These are phyloP conservation scores for Crithidia brevicula DNA, from an alignment of 208 protist species.

Conservation along the genomic window DNA sequence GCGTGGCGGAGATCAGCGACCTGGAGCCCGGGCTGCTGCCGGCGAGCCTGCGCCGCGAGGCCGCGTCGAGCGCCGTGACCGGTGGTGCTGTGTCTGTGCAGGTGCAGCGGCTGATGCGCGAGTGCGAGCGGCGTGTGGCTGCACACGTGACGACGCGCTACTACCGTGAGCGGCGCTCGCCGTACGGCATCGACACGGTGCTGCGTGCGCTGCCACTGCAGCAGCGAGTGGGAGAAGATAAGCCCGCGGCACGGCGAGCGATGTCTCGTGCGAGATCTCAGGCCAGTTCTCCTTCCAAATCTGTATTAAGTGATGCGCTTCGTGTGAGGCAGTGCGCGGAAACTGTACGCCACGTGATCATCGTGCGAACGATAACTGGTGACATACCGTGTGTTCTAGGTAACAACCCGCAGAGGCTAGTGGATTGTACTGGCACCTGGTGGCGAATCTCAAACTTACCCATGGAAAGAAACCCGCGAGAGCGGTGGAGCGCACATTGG, in stretches of 20 bases:
- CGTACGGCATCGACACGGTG: neutral
- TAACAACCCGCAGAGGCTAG: neutral
- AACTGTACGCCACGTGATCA: neutral
- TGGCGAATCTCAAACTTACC: neutral
- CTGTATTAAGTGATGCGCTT: neutral
- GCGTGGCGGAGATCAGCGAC: constrained; percentile 20
- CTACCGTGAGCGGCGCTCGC: neutral
- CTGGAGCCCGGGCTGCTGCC: constrained; percentile 20
- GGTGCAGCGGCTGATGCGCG: constrained; percentile 19
- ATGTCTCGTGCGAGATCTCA: no score
- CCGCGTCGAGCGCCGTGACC: constrained; percentile 4
- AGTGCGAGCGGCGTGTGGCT: constrained; percentile 10
- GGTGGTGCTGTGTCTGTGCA: constrained; percentile 15
- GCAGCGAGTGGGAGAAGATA: neutral
- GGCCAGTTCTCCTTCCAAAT: no score
- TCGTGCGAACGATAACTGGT: neutral
- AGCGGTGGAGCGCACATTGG: neutral
- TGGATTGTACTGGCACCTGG: neutral
- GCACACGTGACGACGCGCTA: neutral
- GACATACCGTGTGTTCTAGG: neutral
- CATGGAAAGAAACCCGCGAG: neutral
- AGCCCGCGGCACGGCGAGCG: neutral
- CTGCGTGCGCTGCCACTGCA: neutral
- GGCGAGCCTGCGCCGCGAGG: constrained; percentile 17
- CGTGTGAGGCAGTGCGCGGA: neutral